A percentile compares a stretch with the other conserved stretches of the same genome.
Evolutionary conservation across 1,284 basidiomycete species (phyloP).

Genomic region (Xanthoconium separans): DNA sequence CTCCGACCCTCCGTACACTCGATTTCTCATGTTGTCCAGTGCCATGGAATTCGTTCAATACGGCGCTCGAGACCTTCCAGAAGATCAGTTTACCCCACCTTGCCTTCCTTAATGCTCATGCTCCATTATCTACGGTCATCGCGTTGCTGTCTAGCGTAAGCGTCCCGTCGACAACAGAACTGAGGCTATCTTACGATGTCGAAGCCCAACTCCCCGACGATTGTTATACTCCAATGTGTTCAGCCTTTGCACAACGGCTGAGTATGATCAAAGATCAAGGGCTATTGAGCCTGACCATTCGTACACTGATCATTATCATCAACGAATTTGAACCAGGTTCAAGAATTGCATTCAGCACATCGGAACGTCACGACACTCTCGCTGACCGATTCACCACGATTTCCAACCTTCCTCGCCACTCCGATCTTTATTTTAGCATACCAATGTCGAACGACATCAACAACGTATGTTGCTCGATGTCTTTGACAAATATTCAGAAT

Average conservation of each 20-base stretch:
- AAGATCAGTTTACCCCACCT: not conserved
- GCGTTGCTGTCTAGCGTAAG: not conserved
- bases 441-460: not conserved
- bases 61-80: not conserved
- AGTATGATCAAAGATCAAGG: too few relatives aligned
- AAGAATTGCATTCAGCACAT: too few relatives aligned
- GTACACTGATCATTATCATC: too few relatives aligned
- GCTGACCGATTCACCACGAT: not conserved
- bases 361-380: too few relatives aligned
- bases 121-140: not conserved
- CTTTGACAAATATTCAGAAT: not conserved
- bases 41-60: slow-evolving; percentile 21
- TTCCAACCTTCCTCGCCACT: not conserved
- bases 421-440: too few relatives aligned
- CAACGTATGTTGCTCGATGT: not conserved
- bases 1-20: slow-evolving; percentile 28
- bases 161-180: not conserved
- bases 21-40: slow-evolving; percentile 23
- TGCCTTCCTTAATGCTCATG: not conserved
- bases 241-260: too few relatives aligned
- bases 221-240: not conserved
- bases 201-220: not conserved
- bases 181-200: not conserved
- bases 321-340: too few relatives aligned
- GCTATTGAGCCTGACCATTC: too few relatives aligned